Evolutionary conservation across 768 basidiomycete species (phyloP).

Genomic region (Porpolomopsis calyptriformis): DNA sequence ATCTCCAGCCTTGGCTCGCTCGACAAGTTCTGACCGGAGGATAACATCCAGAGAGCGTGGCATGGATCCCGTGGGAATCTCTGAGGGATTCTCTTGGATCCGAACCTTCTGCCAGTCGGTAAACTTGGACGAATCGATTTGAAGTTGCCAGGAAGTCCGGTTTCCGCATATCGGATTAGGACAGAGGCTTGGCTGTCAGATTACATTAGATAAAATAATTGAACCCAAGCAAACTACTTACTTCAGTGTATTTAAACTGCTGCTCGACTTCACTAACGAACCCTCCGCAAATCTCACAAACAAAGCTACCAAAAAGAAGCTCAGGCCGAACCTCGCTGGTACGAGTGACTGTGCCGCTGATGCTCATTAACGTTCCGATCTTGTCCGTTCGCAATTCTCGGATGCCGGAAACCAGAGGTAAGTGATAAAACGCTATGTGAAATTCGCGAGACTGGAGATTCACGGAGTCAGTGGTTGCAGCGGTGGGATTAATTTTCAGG

Average conservation of each 20-base stretch:
- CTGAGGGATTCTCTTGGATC: constrained; percentile 97
- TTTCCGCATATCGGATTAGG: constrained; percentile 94
- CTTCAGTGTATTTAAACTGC: constrained; percentile 99
- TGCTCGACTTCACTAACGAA: constrained; percentile 91
- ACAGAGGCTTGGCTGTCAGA: constrained; percentile 72
- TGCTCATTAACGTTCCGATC: constrained; percentile 89
- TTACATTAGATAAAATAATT: constrained; percentile 7
- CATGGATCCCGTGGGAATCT: constrained; percentile 98
- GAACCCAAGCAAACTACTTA: constrained; percentile 20
- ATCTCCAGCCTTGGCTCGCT: constrained; percentile 98
- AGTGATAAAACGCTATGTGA: constrained; percentile 87
- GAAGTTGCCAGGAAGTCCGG: constrained; percentile 81
- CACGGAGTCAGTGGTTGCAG: constrained; percentile 76
- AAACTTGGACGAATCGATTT: constrained; percentile 93
- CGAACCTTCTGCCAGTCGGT: constrained; percentile 99
- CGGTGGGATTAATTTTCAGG: constrained; percentile 85
- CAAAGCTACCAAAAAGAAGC: constrained; percentile 84
- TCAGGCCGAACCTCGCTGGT: constrained; percentile 97
- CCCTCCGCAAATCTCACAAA: constrained; percentile 81
- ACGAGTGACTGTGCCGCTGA: constrained; percentile 93
- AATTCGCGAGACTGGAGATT: constrained; percentile 91
- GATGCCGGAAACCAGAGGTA: constrained; percentile 90
- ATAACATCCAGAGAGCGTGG: constrained; percentile 95
- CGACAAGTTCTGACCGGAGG: constrained; percentile 88
- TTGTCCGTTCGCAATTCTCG: constrained; percentile 87